Base-by-base conservation (phyloP, 257 asterid genomes). In the Craterostigma plantagineum region DNA sequence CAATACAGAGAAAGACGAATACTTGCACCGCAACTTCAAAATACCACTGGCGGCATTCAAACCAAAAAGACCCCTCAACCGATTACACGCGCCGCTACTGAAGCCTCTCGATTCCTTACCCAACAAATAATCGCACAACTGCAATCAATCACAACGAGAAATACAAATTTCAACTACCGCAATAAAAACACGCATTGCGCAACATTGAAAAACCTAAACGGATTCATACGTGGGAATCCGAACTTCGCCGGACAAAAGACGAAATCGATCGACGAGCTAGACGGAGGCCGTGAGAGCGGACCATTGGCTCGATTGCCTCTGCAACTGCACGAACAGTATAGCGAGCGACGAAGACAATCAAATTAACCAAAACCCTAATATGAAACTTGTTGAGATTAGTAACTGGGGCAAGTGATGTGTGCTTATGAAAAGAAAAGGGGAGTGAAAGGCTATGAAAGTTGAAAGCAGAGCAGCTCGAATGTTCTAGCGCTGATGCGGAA, bases 261-360 rank as follows among this genome's bases (percentile, higher is more conserved):
- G 61, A 54, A 63, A 59, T 50, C 45, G 69, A 68, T 44, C 80
- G 69, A 51, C 74, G 85, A 38, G 75, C 79, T 49, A 69, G 68
- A 33, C 76, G 72, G 67, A 70, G 52, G 63, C 63, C 67, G 43
- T 61, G 64, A 18, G 69, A 65, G 54, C 76, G 71, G 55, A 59
- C 70, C 91, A 77, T 77, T 54, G 65, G 34, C 30, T 23, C 30
- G 6, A 23, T 48, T 17, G 46, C 54, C 48, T 9, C 54, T 52
- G 30, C 6, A 23, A 23, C 30, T 23, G 30, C 30, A 23, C 30
- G 30, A 23, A 23, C 30, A 23, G 30, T 23, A 2, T 23, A 23
- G 6, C 2, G 30, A 23, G 30, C 30, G 30, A 23, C n/a, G 30
- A 23, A 23, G 30, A 23, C 30, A 23, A 23, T 2, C 6, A 23